These are phyloP conservation scores for Ogataea methanolica DNA, from an alignment of 805 yeast species.

Conservation along the genomic window DNA sequence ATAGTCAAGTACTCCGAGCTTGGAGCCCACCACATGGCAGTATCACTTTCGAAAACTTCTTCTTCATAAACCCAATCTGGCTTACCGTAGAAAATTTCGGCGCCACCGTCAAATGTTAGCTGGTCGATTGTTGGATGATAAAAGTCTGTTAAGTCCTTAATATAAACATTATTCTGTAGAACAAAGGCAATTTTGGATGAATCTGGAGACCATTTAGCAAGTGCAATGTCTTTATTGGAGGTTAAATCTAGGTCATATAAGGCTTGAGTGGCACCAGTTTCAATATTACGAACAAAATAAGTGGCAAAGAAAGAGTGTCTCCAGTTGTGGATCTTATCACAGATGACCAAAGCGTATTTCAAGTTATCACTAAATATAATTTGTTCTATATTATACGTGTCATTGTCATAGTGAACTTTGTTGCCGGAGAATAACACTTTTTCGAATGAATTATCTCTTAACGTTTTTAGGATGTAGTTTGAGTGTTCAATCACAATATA, in stretches of 20 bases:
- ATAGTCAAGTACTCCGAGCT: slow-evolving; percentile 60
- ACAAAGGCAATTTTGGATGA: slow-evolving; percentile 66
- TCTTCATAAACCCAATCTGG: slow-evolving; percentile 97
- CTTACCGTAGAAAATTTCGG: slow-evolving; percentile 72
- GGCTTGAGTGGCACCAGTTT: slow-evolving; percentile 21
- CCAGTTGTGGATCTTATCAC: slow-evolving; percentile 61
- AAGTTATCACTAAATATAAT: slow-evolving; percentile 67
- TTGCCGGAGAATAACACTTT: slow-evolving; percentile 47
- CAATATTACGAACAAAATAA: slow-evolving; percentile 58
- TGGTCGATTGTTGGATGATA: slow-evolving; percentile 32
- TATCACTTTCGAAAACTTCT: slow-evolving; percentile 69
- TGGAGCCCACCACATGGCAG: slow-evolving; percentile 87
- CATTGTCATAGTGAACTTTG: slow-evolving; percentile 35
- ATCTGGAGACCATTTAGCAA: slow-evolving; percentile 72
- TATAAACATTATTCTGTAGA: slow-evolving; percentile 61
- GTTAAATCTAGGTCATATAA: slow-evolving; percentile 15
- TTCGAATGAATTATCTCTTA: slow-evolving; percentile 40
- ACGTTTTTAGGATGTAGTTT: slow-evolving; percentile 52
- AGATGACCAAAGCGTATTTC: slow-evolving; percentile 50
- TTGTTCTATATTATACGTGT: slow-evolving; percentile 42
- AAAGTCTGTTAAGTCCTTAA: slow-evolving; percentile 35
- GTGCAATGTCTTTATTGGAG: slow-evolving; percentile 30
- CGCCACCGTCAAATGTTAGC: slow-evolving; percentile 68
- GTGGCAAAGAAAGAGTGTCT: slow-evolving; percentile 66
- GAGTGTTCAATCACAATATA: slow-evolving; percentile 47